Conservation (phyloP, 805 yeast genomes). For the Saccharomycopsis synnaedendra region DNA sequence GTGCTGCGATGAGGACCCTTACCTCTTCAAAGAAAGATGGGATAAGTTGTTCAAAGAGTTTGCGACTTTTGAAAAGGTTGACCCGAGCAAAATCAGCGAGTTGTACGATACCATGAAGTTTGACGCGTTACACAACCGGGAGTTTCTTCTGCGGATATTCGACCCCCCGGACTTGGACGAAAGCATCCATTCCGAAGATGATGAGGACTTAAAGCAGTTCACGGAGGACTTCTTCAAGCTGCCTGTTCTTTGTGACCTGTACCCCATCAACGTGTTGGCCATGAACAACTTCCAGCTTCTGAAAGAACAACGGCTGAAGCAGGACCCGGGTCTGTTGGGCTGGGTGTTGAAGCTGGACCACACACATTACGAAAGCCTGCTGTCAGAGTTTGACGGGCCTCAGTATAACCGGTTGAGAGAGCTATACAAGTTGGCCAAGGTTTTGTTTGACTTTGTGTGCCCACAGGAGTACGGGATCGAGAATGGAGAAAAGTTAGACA, state of each 20-base stretch:
- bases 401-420: constrained; percentile 76
- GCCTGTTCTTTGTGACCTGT: constrained; percentile 50
- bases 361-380: constrained; percentile 1
- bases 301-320: constrained; percentile 15
- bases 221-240: constrained; percentile 32
- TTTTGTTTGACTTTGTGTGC: constrained; percentile 90
- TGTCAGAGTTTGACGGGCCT: constrained; percentile 62
- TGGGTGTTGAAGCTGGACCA: constrained; percentile 44
- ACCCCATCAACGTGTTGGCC: constrained; percentile 65
- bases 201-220: constrained; percentile 21
- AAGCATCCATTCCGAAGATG: constrained; percentile 30
- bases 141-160: constrained; percentile 75
- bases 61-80: constrained; percentile 86
- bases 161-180: constrained; percentile 35
- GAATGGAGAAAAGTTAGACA: constrained; percentile 89
- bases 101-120: constrained; percentile 97
- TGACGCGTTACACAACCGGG: constrained; percentile 92
- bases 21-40: constrained; percentile 90
- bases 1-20: constrained; percentile 97
- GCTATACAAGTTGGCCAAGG: constrained; percentile 80
- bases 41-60: constrained; percentile 91
- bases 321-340: constrained; percentile 52
- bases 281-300: constrained; percentile 60
- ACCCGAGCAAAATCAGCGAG: constrained; percentile 94
- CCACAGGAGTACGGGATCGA: constrained; percentile 98